These are phyloP conservation scores for Trichosporon sp. DNA, from an alignment of 1,284 basidiomycete genomes.

Conservation along the genomic window DNA sequence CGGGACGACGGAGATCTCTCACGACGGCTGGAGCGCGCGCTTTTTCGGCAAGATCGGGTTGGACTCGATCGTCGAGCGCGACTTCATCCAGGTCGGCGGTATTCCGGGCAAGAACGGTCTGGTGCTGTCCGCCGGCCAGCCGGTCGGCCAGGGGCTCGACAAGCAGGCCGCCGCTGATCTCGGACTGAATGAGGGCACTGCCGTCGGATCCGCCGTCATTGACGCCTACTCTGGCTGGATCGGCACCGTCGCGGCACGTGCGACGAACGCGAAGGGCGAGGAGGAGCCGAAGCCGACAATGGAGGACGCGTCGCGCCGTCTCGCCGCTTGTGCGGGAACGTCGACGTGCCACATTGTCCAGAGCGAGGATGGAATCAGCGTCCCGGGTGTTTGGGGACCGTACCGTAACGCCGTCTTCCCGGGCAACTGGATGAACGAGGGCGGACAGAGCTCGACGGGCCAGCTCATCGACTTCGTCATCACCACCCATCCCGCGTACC, in stretches of 20 bases:
- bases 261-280: conserved; percentile 61
- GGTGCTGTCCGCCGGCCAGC: conserved; percentile 86
- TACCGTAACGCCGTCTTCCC: conserved; percentile 82
- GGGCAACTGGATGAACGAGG: conserved; percentile 99
- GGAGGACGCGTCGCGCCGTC: conserved; percentile 74
- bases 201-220: conserved; percentile 91
- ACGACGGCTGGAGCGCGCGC: conserved; percentile 78
- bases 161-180: conserved; percentile 79
- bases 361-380: conserved; percentile 77
- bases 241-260: conserved; percentile 86
- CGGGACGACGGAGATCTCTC: conserved; percentile 46
- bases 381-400: conserved; percentile 78
- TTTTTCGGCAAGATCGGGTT: conserved; percentile 78
- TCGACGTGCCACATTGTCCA: conserved; percentile 94
- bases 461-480: conserved; percentile 96
- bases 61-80: conserved; percentile 59
- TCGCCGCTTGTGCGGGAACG: conserved; percentile 93
- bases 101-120: conserved; percentile 63
- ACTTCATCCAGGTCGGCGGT: conserved; percentile 78
- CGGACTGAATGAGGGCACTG: conserved; percentile 82
- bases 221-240: conserved; percentile 99
- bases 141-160: conserved; percentile 82
- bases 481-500: conserved; percentile 84
- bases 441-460: conserved; percentile 97
- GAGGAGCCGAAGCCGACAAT: conserved; percentile 61